phyloP scores from a whole-genome alignment of 129 eudicot species.

The Centaurea solstitialis region DNA sequence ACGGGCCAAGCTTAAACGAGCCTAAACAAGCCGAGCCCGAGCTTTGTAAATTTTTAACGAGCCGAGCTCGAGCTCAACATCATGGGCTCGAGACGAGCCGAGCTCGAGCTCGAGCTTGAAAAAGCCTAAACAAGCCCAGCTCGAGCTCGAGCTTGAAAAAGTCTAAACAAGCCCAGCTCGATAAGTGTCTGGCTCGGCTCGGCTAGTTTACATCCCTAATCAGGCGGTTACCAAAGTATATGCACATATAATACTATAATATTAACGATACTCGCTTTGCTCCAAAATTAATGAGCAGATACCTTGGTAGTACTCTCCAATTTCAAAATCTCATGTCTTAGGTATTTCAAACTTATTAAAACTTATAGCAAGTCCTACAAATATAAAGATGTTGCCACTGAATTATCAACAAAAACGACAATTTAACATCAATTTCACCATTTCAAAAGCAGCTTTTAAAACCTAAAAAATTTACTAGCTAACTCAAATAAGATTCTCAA shows the following conservation, averaged over 20 bases:
- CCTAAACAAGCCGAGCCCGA: no score
- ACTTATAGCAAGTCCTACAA: background rate
- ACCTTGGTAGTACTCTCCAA: background rate
- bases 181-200: no score
- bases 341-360: background rate
- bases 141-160: no score
- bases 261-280: background rate
- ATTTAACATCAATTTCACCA: conserved; percentile 1
- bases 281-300: background rate
- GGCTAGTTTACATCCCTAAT: no score
- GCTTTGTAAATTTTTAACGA: no score
- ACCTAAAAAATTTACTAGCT: background rate
- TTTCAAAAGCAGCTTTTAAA: background rate
- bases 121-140: no score
- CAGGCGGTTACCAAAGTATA: background rate
- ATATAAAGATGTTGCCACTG: background rate
- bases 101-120: no score
- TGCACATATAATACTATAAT: background rate
- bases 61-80: no score
- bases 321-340: background rate
- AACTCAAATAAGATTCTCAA: background rate
- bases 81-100: no score
- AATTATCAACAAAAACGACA: background rate
- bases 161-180: no score
- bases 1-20: no score